phyloP scores from a whole-genome alignment of 2,329 filamentous ascomycete genomes.

The Acephala macrosclerotiorum region DNA sequence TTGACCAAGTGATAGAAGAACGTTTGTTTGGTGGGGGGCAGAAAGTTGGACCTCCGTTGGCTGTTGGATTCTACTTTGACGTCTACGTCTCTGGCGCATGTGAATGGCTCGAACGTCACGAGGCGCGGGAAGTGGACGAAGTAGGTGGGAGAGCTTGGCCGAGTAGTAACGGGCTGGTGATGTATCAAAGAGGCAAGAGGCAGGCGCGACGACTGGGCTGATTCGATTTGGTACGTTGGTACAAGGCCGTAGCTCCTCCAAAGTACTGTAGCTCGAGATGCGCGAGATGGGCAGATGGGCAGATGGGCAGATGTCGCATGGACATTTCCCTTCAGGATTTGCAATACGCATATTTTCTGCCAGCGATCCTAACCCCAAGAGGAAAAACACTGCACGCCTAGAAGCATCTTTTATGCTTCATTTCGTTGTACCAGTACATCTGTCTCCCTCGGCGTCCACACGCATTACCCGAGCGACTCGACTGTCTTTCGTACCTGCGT shows the following conservation, averaged over 20 bases:
- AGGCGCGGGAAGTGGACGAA: too few species aligned
- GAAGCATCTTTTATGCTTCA: background rate
- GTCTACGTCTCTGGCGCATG: background rate
- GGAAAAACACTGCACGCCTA: background rate
- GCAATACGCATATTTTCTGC: slow-evolving; percentile 17
- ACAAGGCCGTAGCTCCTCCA: too few species aligned
- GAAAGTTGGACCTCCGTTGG: background rate
- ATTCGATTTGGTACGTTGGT: too few species aligned
- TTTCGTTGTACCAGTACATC: background rate
- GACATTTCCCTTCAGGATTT: too few species aligned
- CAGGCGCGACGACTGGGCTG: background rate
- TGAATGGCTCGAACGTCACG: background rate
- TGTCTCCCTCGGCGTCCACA: too few species aligned
- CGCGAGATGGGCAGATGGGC: too few species aligned
- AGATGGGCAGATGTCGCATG: too few species aligned
- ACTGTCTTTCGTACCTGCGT: slow-evolving; percentile 15
- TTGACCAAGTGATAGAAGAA: slow-evolving; percentile 1
- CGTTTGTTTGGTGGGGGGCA: background rate
- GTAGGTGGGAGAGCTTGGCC: background rate
- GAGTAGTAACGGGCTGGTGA: background rate
- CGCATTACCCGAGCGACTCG: background rate
- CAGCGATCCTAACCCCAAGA: slow-evolving; percentile 10
- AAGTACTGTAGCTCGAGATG: too few species aligned
- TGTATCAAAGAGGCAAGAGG: slow-evolving; percentile 5
- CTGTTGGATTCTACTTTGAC: background rate